Evolutionary conservation across 768 basidiomycete genomes (phyloP).

Genomic region (Suillus tomentosus): DNA sequence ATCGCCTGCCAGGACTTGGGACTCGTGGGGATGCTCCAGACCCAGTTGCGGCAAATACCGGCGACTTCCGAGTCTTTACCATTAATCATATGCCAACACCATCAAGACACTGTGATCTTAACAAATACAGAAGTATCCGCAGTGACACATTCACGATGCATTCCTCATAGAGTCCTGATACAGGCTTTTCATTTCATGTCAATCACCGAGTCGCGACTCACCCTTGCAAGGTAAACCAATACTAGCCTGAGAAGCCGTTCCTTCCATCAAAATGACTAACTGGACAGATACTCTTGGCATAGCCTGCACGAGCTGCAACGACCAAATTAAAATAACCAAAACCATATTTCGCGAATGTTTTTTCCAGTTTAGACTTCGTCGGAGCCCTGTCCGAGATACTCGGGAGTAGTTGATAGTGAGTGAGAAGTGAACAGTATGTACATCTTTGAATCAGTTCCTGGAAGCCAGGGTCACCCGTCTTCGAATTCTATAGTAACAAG

Average conservation of each 20-base stretch:
- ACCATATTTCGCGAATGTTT: conserved; percentile 10
- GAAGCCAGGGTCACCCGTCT: conserved; percentile 2
- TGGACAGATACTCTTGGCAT: background rate
- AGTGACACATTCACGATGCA: background rate
- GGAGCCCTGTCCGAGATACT: conserved; percentile 12
- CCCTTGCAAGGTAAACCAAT: background rate
- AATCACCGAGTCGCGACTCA: background rate
- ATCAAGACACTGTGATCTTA: background rate
- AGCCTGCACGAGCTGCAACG: background rate
- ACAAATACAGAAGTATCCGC: background rate
- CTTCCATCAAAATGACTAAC: background rate
- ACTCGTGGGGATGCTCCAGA: too few species aligned
- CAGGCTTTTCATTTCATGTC: background rate
- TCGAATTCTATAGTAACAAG: conserved; percentile 9
- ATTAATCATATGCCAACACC: background rate
- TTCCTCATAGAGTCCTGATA: background rate
- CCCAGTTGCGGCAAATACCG: too few species aligned
- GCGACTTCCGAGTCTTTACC: too few species aligned
- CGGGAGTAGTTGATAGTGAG: conserved; percentile 19
- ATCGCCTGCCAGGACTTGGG: too few species aligned
- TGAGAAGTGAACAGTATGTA: conserved; percentile 13
- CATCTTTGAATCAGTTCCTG: conserved; percentile 14
- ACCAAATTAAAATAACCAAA: background rate
- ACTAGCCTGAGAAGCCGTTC: background rate
- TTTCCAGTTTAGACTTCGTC: background rate